Evolutionary conservation across 1,139 yeast genomes (phyloP).

Genomic region (Chernovozyma sophiae-reginae): DNA sequence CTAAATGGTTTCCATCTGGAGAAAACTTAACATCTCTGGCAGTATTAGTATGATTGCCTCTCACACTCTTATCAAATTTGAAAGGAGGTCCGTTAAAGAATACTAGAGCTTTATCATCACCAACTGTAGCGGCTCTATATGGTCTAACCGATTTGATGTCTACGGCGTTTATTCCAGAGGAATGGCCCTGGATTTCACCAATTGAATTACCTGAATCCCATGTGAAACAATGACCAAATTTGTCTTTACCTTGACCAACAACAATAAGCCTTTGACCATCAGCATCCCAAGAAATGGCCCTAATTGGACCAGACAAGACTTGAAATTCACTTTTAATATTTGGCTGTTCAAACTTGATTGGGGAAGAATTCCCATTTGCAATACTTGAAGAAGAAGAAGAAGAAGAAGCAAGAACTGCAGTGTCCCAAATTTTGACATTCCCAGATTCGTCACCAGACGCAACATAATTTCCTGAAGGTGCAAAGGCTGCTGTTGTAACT

Average conservation of each 20-base stretch:
- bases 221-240: conserved; percentile 88
- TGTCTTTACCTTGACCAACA: conserved; percentile 91
- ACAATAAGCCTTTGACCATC: conserved; percentile 85
- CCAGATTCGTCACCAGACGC: conserved; percentile 94
- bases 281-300: conserved; percentile 88
- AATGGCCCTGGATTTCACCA: conserved; percentile 94
- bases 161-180: conserved; percentile 80
- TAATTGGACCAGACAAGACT: conserved; percentile 77
- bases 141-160: conserved; percentile 88
- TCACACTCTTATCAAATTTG: conserved; percentile 68
- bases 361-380: too few species aligned
- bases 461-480: conserved; percentile 85
- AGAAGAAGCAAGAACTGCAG: too few species aligned
- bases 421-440: conserved; percentile 84
- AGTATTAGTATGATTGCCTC: conserved; percentile 74
- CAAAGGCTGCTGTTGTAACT: conserved; percentile 79
- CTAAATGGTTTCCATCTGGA: conserved; percentile 68
- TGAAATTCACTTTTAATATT: conserved; percentile 76
- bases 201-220: conserved; percentile 94
- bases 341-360: conserved; percentile 52
- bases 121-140: conserved; percentile 87
- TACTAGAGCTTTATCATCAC: conserved; percentile 82
- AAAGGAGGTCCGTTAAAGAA: conserved; percentile 93
- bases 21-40: conserved; percentile 80
- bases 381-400: too few species aligned